Base-by-base conservation (phyloP, 148 eudicot genomes). In the Chenopodium album region DNA sequence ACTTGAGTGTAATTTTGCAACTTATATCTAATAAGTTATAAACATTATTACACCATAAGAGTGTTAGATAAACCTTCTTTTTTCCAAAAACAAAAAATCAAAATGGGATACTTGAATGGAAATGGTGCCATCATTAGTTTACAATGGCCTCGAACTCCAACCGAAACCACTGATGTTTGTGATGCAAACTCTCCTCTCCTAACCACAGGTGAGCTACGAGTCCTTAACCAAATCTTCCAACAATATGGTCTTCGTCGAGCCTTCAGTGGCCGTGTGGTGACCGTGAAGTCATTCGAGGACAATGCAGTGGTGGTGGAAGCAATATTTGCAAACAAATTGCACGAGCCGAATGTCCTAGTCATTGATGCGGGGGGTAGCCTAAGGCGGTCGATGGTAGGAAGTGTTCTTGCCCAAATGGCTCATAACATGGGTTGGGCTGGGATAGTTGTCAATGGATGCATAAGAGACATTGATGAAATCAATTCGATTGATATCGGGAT, bases 381-480 rank as follows among this genome's bases (percentile, higher is more conserved):
- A 60, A 73, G 82, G 54, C 52, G 82, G 72, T 26, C 84, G 4
- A 76, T 81, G 84, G 68, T 81, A 7, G 79, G 84, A 1, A 76
- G 79, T 52, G 28, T 81, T 8, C 17, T 76, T 0, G 79, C 79
- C 68, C 79, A 67, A 37, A 69, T 52, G 67, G 69, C 76, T 10
- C 46, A 54, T 81, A 69, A 81, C 52, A 76, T 76, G 84, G 84
- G 79, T 1, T 81, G 79, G 84, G 76, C 46, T 11, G 83, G 83
- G 16, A 67, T 81, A 19, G 19, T 81, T 2, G 79, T 81, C 7
- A 81, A 81, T 52, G 83, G 83, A 7, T 75, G 74, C 13, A 34
- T 75, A 31, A 50, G 83, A 66, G 79, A 75, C 34, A 22, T 81
- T 67, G 83, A 75, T 23, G 74, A 81, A 44, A 75, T 81, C 13